Percentiles rank a stretch among this genome's conserved stretches.
Conservation (phyloP, 768 basidiomycete genomes). For the Termitomyces sp. region DNA sequence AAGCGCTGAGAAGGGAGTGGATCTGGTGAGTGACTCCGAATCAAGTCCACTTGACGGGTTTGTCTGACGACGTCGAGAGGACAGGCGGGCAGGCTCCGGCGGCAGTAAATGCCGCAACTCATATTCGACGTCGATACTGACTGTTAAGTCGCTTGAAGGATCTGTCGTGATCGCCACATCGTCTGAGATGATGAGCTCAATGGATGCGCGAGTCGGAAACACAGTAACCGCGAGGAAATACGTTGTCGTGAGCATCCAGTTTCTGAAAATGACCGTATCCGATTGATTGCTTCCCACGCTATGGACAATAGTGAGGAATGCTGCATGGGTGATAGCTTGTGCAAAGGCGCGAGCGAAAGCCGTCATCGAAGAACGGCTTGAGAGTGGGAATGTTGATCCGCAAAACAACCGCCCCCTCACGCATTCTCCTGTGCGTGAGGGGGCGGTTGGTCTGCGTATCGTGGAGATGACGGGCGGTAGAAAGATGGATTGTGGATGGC, state of each 20-base stretch:
- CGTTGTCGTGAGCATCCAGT: not conserved
- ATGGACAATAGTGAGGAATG: not conserved
- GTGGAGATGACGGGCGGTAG: not conserved
- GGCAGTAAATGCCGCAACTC: not conserved
- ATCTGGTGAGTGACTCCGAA: not conserved
- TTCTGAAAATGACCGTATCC: not conserved
- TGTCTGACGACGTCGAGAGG: not conserved
- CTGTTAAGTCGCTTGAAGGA: not conserved
- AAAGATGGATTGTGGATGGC: not conserved
- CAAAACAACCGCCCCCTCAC: slow-evolving; percentile 1
- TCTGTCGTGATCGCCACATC: not conserved
- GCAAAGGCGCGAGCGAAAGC: not conserved
- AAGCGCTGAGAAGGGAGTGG: not conserved
- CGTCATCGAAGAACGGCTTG: not conserved
- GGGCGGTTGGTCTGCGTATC: not conserved
- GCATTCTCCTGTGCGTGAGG: not conserved
- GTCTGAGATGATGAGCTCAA: not conserved
- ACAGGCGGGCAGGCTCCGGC: not conserved
- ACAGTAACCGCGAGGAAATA: not conserved
- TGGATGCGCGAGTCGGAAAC: not conserved
- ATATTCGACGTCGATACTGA: not conserved
- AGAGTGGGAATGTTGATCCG: not conserved
- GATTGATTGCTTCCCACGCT: not conserved
- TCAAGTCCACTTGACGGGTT: not conserved
- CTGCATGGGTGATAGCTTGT: not conserved